These are phyloP conservation scores for Metschnikowia lunata DNA, from an alignment of 805 yeast genomes.

Conservation along the genomic window DNA sequence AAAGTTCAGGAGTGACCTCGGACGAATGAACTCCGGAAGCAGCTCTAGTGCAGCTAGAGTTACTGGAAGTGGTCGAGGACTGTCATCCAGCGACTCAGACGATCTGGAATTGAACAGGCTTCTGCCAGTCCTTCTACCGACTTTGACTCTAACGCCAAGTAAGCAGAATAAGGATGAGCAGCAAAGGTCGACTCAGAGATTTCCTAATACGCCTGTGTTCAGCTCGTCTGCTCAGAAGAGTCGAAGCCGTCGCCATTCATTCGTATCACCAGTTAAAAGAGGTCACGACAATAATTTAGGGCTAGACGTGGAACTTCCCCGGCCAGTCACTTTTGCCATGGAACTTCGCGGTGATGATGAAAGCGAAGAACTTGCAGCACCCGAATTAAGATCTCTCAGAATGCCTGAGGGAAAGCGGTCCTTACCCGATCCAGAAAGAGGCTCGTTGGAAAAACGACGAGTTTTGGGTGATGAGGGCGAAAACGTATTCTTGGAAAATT, in stretches of 20 bases:
- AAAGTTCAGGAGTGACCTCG: slow-evolving; percentile 34
- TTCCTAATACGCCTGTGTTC: slow-evolving; percentile 12
- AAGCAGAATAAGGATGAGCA: not conserved
- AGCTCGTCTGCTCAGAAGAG: slow-evolving; percentile 4
- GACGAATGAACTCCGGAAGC: slow-evolving; percentile 13
- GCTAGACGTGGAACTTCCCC: slow-evolving; percentile 10
- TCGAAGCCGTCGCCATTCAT: not conserved
- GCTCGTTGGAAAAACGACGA: not conserved
- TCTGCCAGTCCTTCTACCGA: slow-evolving; percentile 13
- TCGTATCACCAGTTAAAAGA: slow-evolving; percentile 8
- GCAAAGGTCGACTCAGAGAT: slow-evolving; percentile 7
- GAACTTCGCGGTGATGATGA: slow-evolving; percentile 7
- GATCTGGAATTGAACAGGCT: slow-evolving; percentile 12
- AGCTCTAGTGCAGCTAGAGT: slow-evolving; percentile 12
- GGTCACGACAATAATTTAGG: not conserved
- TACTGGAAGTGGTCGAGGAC: not conserved
- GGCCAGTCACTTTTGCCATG: not conserved
- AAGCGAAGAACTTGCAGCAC: slow-evolving; percentile 14
- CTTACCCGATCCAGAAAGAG: not conserved
- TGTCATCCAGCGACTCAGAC: slow-evolving; percentile 5
- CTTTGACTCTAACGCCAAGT: slow-evolving; percentile 9
- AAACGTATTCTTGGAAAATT: slow-evolving; percentile 32
- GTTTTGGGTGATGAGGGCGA: slow-evolving; percentile 13
- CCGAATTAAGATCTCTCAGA: slow-evolving; percentile 10
- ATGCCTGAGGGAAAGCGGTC: not conserved